phyloP scores from a whole-genome alignment of 306 rosid species.

The Casuarina glauca region DNA sequence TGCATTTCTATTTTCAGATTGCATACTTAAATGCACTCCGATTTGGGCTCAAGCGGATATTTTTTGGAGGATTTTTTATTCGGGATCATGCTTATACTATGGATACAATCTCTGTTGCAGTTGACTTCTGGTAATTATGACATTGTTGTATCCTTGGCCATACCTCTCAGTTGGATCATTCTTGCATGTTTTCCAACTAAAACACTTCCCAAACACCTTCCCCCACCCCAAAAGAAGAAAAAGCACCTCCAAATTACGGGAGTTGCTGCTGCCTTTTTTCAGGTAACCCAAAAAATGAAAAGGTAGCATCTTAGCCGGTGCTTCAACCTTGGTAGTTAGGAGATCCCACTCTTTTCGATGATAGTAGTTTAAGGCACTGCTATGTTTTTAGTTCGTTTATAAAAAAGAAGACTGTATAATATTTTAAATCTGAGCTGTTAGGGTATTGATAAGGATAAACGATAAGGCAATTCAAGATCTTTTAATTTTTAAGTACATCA shows the following conservation, averaged over 20 bases:
- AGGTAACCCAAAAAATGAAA: not conserved
- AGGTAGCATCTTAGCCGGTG: not conserved
- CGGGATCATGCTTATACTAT: slow-evolving; percentile 82
- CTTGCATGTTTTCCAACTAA: not conserved
- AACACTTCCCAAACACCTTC: not conserved
- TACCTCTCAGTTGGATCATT: not conserved
- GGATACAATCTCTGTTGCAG: slow-evolving; percentile 96
- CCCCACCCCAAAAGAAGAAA: not conserved
- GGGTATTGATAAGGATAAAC: not conserved
- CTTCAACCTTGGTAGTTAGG: not conserved
- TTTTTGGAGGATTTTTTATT: slow-evolving; percentile 92
- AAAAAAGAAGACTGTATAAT: not conserved
- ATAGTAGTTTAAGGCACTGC: no score
- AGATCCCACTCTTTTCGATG: not conserved
- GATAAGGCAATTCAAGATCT: not conserved
- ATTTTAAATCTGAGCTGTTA: not conserved
- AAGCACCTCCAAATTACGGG: not conserved
- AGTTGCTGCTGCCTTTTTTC: not conserved
- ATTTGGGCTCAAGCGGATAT: slow-evolving; percentile 89
- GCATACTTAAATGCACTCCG: slow-evolving; percentile 93
- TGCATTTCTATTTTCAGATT: slow-evolving; percentile 46
- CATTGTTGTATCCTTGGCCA: not conserved
- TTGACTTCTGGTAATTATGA: slow-evolving; percentile 72
- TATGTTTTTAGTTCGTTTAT: no score
- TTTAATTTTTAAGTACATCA: not conserved